phyloP scores from a whole-genome alignment of 2,329 filamentous ascomycete genomes.

The Pestalotiopsis sp. region DNA sequence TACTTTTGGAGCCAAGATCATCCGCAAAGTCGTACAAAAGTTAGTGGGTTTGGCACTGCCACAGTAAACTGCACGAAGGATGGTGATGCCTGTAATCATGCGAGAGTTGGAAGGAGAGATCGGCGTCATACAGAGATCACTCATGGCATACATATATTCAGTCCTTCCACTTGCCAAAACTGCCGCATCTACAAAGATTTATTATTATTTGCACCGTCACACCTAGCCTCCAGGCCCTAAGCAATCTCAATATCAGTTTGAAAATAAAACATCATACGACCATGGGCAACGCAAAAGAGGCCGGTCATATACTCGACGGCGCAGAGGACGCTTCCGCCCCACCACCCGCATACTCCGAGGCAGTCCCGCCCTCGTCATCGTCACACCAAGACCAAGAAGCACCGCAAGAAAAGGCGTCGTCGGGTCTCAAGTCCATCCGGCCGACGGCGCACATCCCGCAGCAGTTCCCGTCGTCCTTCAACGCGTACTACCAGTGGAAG shows the following conservation, averaged over 20 bases:
- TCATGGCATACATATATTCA: not conserved
- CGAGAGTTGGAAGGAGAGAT: not conserved
- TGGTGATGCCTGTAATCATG: not conserved
- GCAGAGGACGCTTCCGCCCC: not conserved
- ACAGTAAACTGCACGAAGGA: not conserved
- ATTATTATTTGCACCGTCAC: not conserved
- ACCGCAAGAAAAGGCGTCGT: not conserved
- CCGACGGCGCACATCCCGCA: not conserved
- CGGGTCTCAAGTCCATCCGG: not conserved
- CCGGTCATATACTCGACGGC: not conserved
- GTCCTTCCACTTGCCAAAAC: not conserved
- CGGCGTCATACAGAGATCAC: not conserved
- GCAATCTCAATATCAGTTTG: not conserved
- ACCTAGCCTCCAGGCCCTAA: not conserved
- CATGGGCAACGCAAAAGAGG: not conserved
- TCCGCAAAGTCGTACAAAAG: not conserved
- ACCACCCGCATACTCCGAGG: slow-evolving; percentile 7
- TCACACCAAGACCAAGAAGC: not conserved
- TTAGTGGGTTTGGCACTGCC: not conserved
- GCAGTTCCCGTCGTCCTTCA: slow-evolving; percentile 10
- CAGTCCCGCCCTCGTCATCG: not conserved
- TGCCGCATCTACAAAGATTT: not conserved
- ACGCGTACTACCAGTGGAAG: slow-evolving; percentile 6
- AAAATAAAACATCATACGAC: not conserved
- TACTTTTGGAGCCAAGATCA: no score